These are phyloP conservation scores for Zopfia rhizophila DNA, from an alignment of 2,329 filamentous ascomycete species.

Conservation along the genomic window DNA sequence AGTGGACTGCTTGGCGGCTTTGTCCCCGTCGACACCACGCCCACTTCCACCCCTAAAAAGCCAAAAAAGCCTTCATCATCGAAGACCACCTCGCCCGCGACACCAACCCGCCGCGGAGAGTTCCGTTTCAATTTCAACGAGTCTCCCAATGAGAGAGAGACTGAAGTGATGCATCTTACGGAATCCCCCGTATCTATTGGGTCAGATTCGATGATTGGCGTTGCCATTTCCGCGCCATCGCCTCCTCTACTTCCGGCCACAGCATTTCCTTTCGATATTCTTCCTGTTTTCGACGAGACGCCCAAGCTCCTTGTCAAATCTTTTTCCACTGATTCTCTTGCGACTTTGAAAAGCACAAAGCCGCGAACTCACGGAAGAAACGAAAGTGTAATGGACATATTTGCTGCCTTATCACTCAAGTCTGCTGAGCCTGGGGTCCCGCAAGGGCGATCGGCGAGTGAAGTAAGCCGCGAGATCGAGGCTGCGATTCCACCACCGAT, in stretches of 20 bases:
- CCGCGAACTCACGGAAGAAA: no score
- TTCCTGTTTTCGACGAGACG: background rate
- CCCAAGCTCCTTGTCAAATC: no score
- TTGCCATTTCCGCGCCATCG: slow-evolving; percentile 14
- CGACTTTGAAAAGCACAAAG: no score
- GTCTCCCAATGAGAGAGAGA: no score
- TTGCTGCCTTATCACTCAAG: slow-evolving; percentile 8
- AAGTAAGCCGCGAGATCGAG: slow-evolving; percentile 3
- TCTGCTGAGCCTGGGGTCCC: background rate
- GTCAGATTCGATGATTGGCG: slow-evolving; percentile 12
- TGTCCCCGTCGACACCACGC: slow-evolving; percentile 31
- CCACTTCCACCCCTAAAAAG: slow-evolving; percentile 12
- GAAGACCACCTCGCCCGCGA: slow-evolving; percentile 1
- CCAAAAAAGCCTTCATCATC: slow-evolving; percentile 2
- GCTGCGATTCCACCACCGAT: slow-evolving; percentile 19
- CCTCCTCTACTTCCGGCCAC: slow-evolving; percentile 1
- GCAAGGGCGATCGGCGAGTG: background rate
- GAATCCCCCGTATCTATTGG: background rate
- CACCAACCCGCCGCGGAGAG: slow-evolving; percentile 17
- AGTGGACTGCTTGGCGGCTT: slow-evolving; percentile 42
- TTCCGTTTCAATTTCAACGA: slow-evolving; percentile 25
- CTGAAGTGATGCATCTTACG: background rate
- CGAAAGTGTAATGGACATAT: slow-evolving; percentile 12
- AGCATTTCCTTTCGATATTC: background rate
- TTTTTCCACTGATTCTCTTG: slow-evolving; percentile 3